These are phyloP conservation scores for Persicaria tinctoria DNA, from an alignment of 148 eudicot genomes.

Conservation along the genomic window DNA sequence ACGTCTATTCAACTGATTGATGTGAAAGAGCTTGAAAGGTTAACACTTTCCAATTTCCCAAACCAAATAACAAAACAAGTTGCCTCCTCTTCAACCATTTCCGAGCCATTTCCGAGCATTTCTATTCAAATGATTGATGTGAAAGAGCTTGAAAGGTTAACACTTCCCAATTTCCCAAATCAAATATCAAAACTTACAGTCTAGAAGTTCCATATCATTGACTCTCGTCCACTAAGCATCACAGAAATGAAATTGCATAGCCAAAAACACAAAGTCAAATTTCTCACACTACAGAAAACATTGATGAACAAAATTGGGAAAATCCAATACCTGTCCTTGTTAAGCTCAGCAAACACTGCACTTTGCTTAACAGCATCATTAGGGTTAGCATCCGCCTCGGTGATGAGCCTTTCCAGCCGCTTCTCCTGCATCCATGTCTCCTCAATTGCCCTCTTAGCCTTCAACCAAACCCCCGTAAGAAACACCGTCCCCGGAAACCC, in stretches of 20 bases:
- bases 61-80: background rate
- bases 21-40: background rate
- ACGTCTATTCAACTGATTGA: background rate
- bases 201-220: background rate
- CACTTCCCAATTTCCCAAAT: background rate
- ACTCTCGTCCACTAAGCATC: background rate
- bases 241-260: background rate
- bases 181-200: background rate
- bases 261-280: background rate
- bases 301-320: background rate
- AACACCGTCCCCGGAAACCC: constrained; percentile 51
- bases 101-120: too few relatives aligned
- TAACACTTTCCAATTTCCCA: background rate
- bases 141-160: background rate
- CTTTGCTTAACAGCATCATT: constrained; percentile 63
- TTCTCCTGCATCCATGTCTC: constrained; percentile 46
- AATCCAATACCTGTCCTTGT: constrained; percentile 59
- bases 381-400: constrained; percentile 80
- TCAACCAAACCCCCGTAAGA: constrained; percentile 51
- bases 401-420: constrained; percentile 47
- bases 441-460: constrained; percentile 36
- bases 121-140: background rate
- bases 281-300: background rate
- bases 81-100: too few relatives aligned
- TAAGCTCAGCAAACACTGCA: constrained; percentile 74